phyloP scores from a whole-genome alignment of 2,329 filamentous ascomycete species.

The Sphaerulina musiva region DNA sequence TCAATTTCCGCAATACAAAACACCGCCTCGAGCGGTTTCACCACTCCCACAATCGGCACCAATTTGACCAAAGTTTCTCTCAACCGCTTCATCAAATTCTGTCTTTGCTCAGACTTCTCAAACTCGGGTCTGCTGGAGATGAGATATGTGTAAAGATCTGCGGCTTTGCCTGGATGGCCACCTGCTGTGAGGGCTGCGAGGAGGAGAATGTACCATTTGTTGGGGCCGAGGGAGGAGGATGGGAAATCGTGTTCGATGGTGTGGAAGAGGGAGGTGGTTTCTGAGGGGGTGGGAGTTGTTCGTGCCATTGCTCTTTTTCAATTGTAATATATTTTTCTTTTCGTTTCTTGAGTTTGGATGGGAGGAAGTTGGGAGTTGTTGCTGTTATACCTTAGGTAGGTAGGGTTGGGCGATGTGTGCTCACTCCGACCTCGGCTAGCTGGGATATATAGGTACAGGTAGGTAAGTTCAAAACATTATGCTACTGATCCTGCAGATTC shows the following conservation, averaged over 20 bases:
- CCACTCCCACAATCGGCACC: conserved; percentile 54
- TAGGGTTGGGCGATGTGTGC: neutral
- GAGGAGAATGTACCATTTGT: conserved; percentile 39
- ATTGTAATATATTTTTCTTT: too few relatives aligned
- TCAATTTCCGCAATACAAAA: conserved; percentile 50
- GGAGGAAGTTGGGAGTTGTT: neutral
- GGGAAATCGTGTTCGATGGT: conserved; percentile 42
- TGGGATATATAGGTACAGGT: neutral
- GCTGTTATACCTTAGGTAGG: neutral
- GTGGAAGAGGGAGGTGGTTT: neutral
- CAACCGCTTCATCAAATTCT: conserved; percentile 46
- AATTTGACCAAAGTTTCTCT: conserved; percentile 56
- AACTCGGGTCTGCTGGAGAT: conserved; percentile 43
- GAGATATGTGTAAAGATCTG: conserved; percentile 52
- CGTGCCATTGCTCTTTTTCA: neutral
- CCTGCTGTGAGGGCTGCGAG: conserved; percentile 46
- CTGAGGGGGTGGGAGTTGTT: neutral
- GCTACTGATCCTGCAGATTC: too few relatives aligned
- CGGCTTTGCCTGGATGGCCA: conserved; percentile 47
- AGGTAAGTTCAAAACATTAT: neutral
- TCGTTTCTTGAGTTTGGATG: neutral
- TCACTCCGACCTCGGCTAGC: neutral
- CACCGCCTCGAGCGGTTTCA: conserved; percentile 56
- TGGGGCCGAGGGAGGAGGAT: conserved; percentile 35
- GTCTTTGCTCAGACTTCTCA: conserved; percentile 39